A percentile compares a stretch with the other conserved stretches of the same genome.
phyloP scores from a whole-genome alignment of 306 rosid species.

The Cucumis cinereus region DNA sequence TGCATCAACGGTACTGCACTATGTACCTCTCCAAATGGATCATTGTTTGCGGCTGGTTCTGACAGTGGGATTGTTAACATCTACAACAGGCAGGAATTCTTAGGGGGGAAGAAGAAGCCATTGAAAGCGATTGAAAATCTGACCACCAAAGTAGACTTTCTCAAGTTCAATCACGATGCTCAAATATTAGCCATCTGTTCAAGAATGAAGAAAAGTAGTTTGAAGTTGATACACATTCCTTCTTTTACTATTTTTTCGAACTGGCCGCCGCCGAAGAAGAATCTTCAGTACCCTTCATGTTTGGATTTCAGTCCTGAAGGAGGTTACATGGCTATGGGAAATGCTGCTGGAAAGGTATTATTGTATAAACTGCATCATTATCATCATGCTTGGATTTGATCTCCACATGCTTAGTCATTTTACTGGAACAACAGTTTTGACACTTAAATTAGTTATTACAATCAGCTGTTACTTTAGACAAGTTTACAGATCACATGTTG shows the following conservation, averaged over 20 bases:
- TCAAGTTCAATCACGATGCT: constrained; percentile 44
- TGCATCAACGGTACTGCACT: constrained; percentile 39
- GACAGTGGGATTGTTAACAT: constrained; percentile 42
- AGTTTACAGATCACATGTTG: not conserved
- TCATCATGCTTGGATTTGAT: not conserved
- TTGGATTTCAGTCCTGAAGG: constrained; percentile 87
- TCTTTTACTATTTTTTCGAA: constrained; percentile 65
- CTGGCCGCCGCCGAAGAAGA: constrained; percentile 49
- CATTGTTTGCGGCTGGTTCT: constrained; percentile 50
- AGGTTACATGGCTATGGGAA: constrained; percentile 83
- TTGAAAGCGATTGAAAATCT: constrained; percentile 37
- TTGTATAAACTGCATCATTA: constrained; percentile 46
- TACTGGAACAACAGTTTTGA: not conserved
- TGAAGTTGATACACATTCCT: constrained; percentile 63
- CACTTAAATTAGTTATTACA: not conserved
- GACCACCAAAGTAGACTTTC: constrained; percentile 36
- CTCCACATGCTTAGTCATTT: not conserved
- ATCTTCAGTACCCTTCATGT: constrained; percentile 48
- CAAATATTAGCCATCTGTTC: constrained; percentile 62
- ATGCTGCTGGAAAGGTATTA: constrained; percentile 57
- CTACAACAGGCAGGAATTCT: constrained; percentile 43
- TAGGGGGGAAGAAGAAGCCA: constrained; percentile 51
- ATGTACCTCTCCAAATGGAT: constrained; percentile 37
- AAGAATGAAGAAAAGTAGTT: constrained; percentile 51
- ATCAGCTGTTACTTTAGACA: not conserved